Evolutionary conservation across 2,329 filamentous ascomycete species (phyloP).

Genomic region (Calonectria montana): DNA sequence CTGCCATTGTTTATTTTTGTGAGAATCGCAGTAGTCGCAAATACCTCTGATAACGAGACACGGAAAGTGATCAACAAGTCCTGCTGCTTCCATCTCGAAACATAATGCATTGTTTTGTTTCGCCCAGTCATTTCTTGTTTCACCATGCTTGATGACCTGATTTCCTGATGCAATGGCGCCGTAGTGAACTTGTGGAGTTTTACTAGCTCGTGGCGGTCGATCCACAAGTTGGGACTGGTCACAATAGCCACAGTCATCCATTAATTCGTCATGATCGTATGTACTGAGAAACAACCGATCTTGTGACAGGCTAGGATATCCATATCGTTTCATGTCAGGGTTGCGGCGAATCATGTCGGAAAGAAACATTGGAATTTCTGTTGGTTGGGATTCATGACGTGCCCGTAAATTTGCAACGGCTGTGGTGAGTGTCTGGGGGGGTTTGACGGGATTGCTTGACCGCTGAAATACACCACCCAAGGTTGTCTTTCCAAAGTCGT

Average conservation of each 20-base stretch:
- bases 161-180: constrained; percentile 44
- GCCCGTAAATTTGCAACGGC: neutral
- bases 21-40: neutral
- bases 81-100: neutral
- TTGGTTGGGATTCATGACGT: neutral
- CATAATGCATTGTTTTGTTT: neutral
- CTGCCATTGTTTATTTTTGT: neutral
- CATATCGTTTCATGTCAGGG: neutral
- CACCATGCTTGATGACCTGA: constrained; percentile 47
- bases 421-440: neutral
- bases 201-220: neutral
- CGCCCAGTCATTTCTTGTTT: constrained; percentile 30
- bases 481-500: constrained; percentile 36
- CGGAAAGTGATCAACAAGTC: neutral
- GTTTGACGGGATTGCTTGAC: neutral
- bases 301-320: neutral
- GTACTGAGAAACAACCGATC: neutral
- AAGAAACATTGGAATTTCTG: neutral
- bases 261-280: neutral
- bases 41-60: neutral
- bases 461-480: neutral
- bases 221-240: neutral
- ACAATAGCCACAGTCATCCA: neutral
- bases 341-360: neutral
- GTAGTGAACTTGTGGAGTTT: constrained; percentile 18